Percentiles rank a stretch among this genome's conserved stretches.
Evolutionary conservation across 1,284 basidiomycete genomes (phyloP).

Genomic region (Pyrrhoderma noxium): DNA sequence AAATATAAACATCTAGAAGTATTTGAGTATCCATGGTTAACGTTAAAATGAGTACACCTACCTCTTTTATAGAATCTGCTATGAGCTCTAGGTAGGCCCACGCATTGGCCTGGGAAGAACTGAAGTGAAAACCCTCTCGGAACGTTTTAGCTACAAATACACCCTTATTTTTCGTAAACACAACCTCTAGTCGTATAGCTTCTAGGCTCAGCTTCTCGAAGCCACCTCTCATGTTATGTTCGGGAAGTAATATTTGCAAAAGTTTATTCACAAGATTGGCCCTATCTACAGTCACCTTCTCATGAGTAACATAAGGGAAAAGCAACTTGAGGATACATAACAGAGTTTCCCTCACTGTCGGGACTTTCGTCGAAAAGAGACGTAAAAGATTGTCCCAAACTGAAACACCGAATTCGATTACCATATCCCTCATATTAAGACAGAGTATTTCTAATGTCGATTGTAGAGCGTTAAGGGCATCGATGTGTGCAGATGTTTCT

Average conservation of each 20-base stretch:
- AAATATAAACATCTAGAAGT: conserved; percentile 48
- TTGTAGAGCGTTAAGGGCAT: conserved; percentile 64
- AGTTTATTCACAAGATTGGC: conserved; percentile 44
- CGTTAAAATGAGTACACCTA: conserved; percentile 25
- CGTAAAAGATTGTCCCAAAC: conserved; percentile 60
- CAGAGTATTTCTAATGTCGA: conserved; percentile 64
- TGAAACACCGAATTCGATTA: conserved; percentile 50
- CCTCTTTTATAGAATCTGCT: conserved; percentile 70
- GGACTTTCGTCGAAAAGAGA: conserved; percentile 74
- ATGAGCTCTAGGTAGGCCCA: conserved; percentile 85
- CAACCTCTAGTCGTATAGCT: conserved; percentile 48
- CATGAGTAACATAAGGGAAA: conserved; percentile 59
- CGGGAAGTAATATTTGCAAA: conserved; percentile 48
- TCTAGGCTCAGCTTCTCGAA: conserved; percentile 59
- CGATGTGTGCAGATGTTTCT: conserved; percentile 70
- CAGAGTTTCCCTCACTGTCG: conserved; percentile 57
- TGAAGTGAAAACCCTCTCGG: conserved; percentile 66
- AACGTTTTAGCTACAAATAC: conserved; percentile 62
- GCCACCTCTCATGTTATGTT: conserved; percentile 53
- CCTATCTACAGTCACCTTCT: conserved; percentile 20
- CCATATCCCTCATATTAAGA: conserved; percentile 56
- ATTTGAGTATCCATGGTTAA: conserved; percentile 19
- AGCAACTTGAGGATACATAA: conserved; percentile 62
- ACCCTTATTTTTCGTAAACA: conserved; percentile 21
- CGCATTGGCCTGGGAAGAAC: conserved; percentile 57